phyloP scores from a whole-genome alignment of 2,329 filamentous ascomycete species.

The Botrytis fragariae region DNA sequence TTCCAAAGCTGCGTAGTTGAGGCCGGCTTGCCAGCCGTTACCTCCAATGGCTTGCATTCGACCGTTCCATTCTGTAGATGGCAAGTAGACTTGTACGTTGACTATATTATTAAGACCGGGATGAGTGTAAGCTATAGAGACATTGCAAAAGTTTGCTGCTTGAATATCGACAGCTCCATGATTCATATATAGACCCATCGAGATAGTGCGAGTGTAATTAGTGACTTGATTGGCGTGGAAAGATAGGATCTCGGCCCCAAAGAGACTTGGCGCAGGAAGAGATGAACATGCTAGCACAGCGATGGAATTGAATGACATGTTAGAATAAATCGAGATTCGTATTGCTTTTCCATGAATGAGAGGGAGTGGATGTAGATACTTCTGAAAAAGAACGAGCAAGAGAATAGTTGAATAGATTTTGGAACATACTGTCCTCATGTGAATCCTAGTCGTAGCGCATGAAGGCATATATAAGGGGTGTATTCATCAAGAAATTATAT shows the following conservation, averaged over 20 bases:
- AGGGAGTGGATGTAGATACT: not conserved
- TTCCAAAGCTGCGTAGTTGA: not conserved
- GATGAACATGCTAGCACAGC: not conserved
- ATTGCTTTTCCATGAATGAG: not conserved
- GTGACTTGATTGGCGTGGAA: not conserved
- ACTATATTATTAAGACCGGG: not conserved
- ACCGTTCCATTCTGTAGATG: conserved; percentile 35
- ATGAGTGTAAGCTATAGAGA: not conserved
- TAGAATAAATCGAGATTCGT: not conserved
- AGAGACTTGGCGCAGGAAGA: not conserved
- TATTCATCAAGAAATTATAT: not conserved
- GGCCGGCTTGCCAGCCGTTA: conserved; percentile 26
- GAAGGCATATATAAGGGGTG: not conserved
- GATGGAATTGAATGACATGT: not conserved
- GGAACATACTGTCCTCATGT: not conserved
- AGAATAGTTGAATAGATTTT: not conserved
- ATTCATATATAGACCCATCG: not conserved
- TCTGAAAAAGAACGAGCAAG: not conserved
- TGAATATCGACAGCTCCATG: not conserved
- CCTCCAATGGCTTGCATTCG: conserved; percentile 38
- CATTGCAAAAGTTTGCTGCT: not conserved
- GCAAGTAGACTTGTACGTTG: conserved; percentile 31
- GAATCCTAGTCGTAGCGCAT: not conserved
- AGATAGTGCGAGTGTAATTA: not conserved
- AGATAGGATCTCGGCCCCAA: not conserved